Evolutionary conservation across 305 asterid genomes (phyloP), one percentile per base, ranked within the genome.

Genomic region (Withania somnifera): DNA sequence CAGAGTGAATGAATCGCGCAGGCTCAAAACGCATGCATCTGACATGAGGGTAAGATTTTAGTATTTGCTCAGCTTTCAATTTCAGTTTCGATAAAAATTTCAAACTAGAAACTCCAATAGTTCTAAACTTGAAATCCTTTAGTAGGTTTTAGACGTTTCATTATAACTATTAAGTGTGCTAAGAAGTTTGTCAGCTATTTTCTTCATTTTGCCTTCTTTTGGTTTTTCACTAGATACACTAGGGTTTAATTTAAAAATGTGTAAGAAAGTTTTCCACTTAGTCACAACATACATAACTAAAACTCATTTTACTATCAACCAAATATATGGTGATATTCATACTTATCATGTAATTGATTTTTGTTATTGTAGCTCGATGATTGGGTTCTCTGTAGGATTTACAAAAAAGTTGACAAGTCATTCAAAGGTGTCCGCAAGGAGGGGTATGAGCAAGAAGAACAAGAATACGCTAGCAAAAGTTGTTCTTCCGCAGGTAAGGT

Each of bases 361-460:
- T 1, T 36, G 34, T 66, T 13, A n/a, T 81, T 86, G 87, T 45
- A 88, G 91, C 61, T 88, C 32, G 91, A 88, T 3, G 84, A 88
- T 69, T 86, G 83, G 67, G 89, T 88, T 52, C 36, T 88, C 2
- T 88, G 91, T 19, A 82, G 84, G 75, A 83, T 88, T 36, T 82
- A 85, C 4, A 85, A 85, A 40, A 88, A 88, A 54, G 53, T 11
- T 15, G 87, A 79, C 2, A 87, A 84, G 20, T 40, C 77, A 6
- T 6, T 7, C 42, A 79, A 58, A 11, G 6, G 10, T 30, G 2
- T 1, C 19, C 22, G 22, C 5, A 57, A 24, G 24, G 36, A 60
- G 17, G 64, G 52, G 4, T 2, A 24, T 9, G 40, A 14, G 69
- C 5, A 73, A 73, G 17, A 47, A 28, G 15, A 45, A 42, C 5